phyloP scores from a whole-genome alignment of 495 filamentous ascomycete genomes.

The Corynascus novoguineensis region DNA sequence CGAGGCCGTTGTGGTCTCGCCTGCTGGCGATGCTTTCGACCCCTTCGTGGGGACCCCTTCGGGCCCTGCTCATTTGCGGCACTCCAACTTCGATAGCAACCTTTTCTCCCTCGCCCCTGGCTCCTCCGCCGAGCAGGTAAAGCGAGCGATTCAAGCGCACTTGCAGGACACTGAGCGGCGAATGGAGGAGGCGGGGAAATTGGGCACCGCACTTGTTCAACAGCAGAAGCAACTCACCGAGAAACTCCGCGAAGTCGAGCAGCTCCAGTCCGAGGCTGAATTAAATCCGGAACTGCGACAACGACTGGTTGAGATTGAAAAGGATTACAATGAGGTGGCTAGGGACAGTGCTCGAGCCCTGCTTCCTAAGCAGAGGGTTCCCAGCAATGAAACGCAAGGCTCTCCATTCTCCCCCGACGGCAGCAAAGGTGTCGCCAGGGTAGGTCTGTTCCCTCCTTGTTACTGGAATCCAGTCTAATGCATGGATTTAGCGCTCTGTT shows the following conservation, averaged over 20 bases:
- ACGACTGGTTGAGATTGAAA: constrained; percentile 80
- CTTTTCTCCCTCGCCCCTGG: constrained; percentile 70
- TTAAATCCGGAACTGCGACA: constrained; percentile 77
- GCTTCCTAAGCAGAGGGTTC: constrained; percentile 73
- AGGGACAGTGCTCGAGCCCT: constrained; percentile 85
- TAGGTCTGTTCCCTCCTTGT: constrained; percentile 24
- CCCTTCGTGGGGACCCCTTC: constrained; percentile 45
- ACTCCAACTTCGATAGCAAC: constrained; percentile 71
- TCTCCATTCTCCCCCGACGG: constrained; percentile 58
- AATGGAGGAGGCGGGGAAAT: constrained; percentile 81
- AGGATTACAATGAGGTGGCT: constrained; percentile 92
- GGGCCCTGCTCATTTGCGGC: constrained; percentile 57
- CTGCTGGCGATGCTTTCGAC: constrained; percentile 41
- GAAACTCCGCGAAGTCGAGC: constrained; percentile 76
- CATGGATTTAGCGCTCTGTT: constrained; percentile 51
- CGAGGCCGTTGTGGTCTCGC: constrained; percentile 23
- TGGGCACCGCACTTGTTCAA: constrained; percentile 78
- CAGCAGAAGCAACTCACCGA: constrained; percentile 78
- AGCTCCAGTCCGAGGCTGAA: constrained; percentile 70
- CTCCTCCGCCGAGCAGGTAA: constrained; percentile 77
- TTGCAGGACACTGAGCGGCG: constrained; percentile 83
- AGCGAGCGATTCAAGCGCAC: constrained; percentile 83
- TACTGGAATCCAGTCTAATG: constrained; percentile 19
- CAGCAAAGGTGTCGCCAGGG: constrained; percentile 49
- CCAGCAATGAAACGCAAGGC: constrained; percentile 57